Evolutionary conservation across 768 basidiomycete genomes (phyloP).

Genomic region (Panus rudis): DNA sequence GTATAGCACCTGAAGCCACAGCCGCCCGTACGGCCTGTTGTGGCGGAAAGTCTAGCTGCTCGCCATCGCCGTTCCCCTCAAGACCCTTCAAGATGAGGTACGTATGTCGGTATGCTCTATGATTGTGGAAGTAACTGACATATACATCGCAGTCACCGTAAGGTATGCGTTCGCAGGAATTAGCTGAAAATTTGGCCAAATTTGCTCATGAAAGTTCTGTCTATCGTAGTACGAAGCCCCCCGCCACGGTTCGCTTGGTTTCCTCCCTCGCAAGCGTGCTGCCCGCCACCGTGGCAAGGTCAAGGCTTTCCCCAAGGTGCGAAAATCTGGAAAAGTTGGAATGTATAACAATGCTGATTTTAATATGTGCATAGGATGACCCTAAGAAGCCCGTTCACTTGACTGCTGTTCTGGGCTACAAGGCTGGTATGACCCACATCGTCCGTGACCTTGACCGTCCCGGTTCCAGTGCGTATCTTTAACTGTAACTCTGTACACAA

Average conservation of each 20-base stretch:
- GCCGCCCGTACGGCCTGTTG: conserved; percentile 4
- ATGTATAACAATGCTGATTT: neutral
- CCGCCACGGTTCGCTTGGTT: conserved; percentile 96
- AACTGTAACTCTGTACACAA: neutral
- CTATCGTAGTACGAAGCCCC: conserved; percentile 93
- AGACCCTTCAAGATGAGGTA: conserved; percentile 31
- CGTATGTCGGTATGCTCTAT: conserved; percentile 12
- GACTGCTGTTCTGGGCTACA: conserved; percentile 98
- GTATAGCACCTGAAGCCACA: conserved; percentile 24
- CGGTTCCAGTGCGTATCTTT: conserved; percentile 79
- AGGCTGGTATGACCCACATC: conserved; percentile 99
- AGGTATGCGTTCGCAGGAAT: conserved; percentile 39
- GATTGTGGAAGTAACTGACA: conserved; percentile 11
- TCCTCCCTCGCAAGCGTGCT: conserved; percentile 93
- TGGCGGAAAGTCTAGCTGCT: conserved; percentile 5
- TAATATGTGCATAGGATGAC: conserved; percentile 78
- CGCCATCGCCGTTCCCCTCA: conserved; percentile 22
- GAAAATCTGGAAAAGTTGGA: conserved; percentile 16
- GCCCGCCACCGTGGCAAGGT: conserved; percentile 98
- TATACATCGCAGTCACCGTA: conserved; percentile 65
- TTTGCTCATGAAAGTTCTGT: conserved; percentile 3
- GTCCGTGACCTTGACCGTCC: conserved; percentile 99
- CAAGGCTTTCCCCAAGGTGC: conserved; percentile 97
- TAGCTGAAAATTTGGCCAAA: neutral
- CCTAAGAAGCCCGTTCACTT: conserved; percentile 98